Percentiles rank a stretch among this genome's conserved stretches.
phyloP scores from a whole-genome alignment of 441 rosid species.

The Euphorbia corollata region DNA sequence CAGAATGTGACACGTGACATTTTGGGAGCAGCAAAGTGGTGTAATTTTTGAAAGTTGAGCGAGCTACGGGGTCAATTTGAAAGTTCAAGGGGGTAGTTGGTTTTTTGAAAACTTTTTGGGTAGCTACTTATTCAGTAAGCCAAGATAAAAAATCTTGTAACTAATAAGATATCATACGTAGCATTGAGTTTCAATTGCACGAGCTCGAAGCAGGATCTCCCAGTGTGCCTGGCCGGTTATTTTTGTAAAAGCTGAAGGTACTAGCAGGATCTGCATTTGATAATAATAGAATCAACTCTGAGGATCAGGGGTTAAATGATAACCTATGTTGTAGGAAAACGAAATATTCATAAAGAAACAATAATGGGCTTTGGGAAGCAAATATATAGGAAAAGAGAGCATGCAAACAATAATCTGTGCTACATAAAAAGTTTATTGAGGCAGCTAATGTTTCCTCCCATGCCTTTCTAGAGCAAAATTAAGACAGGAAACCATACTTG shows the following conservation, averaged over 20 bases:
- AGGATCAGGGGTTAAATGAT: constrained; percentile 12
- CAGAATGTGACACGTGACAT: too few relatives aligned
- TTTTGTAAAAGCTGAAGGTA: constrained; percentile 84
- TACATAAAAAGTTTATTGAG: too few relatives aligned
- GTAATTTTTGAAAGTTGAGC: too few relatives aligned
- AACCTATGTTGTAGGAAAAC: neutral
- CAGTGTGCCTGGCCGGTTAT: constrained; percentile 94
- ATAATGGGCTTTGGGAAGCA: neutral
- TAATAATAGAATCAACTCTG: constrained; percentile 6
- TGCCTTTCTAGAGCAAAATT: neutral
- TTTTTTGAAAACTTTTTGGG: too few relatives aligned
- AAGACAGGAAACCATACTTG: constrained; percentile 38
- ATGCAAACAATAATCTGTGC: too few relatives aligned
- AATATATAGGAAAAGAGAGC: too few relatives aligned
- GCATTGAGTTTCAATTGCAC: constrained; percentile 94
- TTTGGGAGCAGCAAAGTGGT: too few relatives aligned
- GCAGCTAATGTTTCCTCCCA: too few relatives aligned
- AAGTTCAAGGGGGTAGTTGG: too few relatives aligned
- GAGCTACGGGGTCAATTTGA: too few relatives aligned
- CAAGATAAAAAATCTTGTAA: neutral
- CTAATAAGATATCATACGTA: constrained; percentile 41
- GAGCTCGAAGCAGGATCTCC: constrained; percentile 90
- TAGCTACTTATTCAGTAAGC: too few relatives aligned
- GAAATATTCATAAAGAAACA: neutral
- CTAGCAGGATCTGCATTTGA: constrained; percentile 56